A percentile compares a stretch with the other conserved stretches of the same genome.
These are phyloP conservation scores for Lactarius quietus DNA, from an alignment of 768 basidiomycete genomes.

Conservation along the genomic window DNA sequence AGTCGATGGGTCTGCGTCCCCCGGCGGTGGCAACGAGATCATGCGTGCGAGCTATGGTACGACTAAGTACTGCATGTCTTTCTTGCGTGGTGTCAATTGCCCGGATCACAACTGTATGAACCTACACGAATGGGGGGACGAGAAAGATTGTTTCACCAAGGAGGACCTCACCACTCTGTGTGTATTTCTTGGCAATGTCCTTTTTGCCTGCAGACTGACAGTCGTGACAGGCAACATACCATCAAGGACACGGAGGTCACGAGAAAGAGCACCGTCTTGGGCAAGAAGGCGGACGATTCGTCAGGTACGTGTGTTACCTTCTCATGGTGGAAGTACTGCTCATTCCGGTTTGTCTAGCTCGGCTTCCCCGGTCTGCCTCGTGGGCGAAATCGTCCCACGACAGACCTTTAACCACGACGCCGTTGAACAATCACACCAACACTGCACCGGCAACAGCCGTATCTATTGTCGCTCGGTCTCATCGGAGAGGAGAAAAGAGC, in stretches of 20 bases:
- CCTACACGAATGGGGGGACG: conserved; percentile 97
- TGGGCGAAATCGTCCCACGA: conserved; percentile 39
- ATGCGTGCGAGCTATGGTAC: conserved; percentile 96
- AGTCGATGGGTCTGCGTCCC: conserved; percentile 88
- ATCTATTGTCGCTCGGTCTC: conserved; percentile 18
- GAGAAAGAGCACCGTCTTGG: conserved; percentile 43
- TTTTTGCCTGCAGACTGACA: conserved; percentile 13
- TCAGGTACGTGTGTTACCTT: conserved; percentile 17
- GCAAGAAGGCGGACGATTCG: conserved; percentile 55
- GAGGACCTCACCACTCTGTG: conserved; percentile 93
- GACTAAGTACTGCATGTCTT: conserved; percentile 96
- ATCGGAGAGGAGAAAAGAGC: conserved; percentile 26
- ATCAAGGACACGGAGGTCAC: conserved; percentile 85
- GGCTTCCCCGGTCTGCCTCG: conserved; percentile 56
- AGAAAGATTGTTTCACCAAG: conserved; percentile 96
- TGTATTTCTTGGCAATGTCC: conserved; percentile 31
- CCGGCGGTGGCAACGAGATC: conserved; percentile 83
- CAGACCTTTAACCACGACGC: conserved; percentile 26
- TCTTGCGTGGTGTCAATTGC: conserved; percentile 81
- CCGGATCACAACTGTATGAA: conserved; percentile 89
- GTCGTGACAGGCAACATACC: conserved; percentile 71
- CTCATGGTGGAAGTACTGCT: conserved; percentile 6
- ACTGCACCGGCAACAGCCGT: conserved; percentile 15
- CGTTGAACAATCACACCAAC: conserved; percentile 32
- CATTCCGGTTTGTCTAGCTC: conserved; percentile 32